Base-by-base conservation (phyloP, 345 rosid genomes). In the Hypericum perforatum region DNA sequence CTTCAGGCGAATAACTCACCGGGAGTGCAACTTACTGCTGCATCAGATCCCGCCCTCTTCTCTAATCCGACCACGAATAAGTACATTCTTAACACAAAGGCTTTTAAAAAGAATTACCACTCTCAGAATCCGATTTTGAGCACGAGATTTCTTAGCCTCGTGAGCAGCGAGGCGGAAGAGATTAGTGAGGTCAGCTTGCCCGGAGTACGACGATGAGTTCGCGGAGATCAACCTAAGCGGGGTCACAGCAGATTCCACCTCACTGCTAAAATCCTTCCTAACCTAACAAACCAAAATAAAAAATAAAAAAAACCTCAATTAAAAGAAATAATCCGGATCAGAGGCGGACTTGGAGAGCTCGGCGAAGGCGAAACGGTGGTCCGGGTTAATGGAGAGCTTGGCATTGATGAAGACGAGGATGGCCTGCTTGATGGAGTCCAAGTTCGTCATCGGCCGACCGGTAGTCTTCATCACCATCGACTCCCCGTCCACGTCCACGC, bases 311-410 rank as follows among this genome's bases (percentile, higher is more conserved):
- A n/a, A n/a, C n/a, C n/a, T n/a, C n/a, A n/a, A n/a, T n/a, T n/a
- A n/a, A n/a, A n/a, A n/a, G n/a, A n/a, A n/a, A n/a, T n/a, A n/a
- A n/a, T n/a, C n/a, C n/a, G n/a, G n/a, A n/a, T n/a, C n/a, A 58
- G 95, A 66, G 43, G 79, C 81, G 52, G 98, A 76, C 69, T 81
- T 87, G 52, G 92, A 59, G 56, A 91, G 90, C 4, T 82, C 75
- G 51, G 90, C 74, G 57, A 91, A 85, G 65, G 90, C 98, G 69
- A 91, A 91, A 39, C 98, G 98, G 68, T 91, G 96, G 56, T 91
- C 95, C 11, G 90, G 83, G 64, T 82, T 81, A 16, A 87, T 78
- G 11, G 94, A 60, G 79, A 91, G 95, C 82, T 91, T 91, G 62
- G 76, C 58, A 63, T 85, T 75, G 61, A 85, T 56, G 76, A 87